Evolutionary conservation across 306 rosid genomes (phyloP), one percentile per base, ranked within the genome.

Genomic region (Hippophae tibetana): DNA sequence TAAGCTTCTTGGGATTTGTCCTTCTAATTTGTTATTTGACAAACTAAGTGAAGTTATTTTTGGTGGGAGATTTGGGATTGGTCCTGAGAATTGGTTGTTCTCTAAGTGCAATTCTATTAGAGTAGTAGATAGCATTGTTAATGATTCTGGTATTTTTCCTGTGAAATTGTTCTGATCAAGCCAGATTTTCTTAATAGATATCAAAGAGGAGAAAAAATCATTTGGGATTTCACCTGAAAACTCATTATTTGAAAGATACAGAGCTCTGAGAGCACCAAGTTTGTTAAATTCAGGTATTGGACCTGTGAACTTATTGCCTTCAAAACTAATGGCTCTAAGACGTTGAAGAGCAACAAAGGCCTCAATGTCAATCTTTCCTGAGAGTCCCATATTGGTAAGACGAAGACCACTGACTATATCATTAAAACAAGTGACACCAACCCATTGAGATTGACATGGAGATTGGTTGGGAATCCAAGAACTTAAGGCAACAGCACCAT

Each of bases 251-350:
- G 66, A 14, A 0, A 92, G 47, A 1, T 69, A 38, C 2, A 92
- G 70, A 18, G 86, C 51, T 13, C 80, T 85, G 18, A 92, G 59
- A 13, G 75, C 13, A 0, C 85, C 92, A 1, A 88, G 75, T 43
- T 13, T 71, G 71, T 65, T 14, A 74, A 92, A 82, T 0, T 31
- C 61, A 0, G 96, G 95, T 2, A 92, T 83, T 0, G 78, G 75
- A 13, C 99, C 96, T 0, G 84, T 9, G 79, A 92, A 92, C 9
- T 68, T 67, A 74, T 88, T 86, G 66, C 88, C 70, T 8, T 67
- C 23, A 13, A 92, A 70, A 60, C 83, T 82, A 3, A 92, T 49
- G 1, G 78, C 75, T 2, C 95, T 64, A 5, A 88, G 84, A 27
- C 69, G 42, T 0, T 18, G 74, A 7, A 82, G 63, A 13, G 64